Evolutionary conservation across 2,329 filamentous ascomycete species (phyloP).

Genomic region (Talaromyces rugulosus): DNA sequence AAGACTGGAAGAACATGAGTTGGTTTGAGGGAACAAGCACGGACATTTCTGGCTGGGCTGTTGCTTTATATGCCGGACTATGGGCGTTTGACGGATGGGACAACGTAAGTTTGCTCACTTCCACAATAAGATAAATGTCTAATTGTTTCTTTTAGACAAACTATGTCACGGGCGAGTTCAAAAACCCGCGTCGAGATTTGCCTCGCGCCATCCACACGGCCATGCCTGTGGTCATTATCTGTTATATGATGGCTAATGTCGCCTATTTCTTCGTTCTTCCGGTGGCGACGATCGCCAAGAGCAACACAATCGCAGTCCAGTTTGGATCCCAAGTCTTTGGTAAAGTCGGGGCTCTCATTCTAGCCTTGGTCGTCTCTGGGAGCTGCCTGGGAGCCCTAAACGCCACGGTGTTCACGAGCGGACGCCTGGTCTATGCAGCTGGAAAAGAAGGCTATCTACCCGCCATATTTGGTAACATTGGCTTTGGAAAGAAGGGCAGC

Average conservation of each 20-base stretch:
- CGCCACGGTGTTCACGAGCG: constrained; percentile 88
- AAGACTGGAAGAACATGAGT: constrained; percentile 78
- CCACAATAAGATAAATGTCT: background rate
- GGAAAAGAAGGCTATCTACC: constrained; percentile 95
- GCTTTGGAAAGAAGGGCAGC: constrained; percentile 49
- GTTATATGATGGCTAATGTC: constrained; percentile 86
- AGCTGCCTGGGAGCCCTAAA: constrained; percentile 95
- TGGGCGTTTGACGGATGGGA: constrained; percentile 99
- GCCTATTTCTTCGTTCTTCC: constrained; percentile 94
- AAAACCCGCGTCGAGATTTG: constrained; percentile 82
- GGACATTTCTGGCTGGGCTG: constrained; percentile 81
- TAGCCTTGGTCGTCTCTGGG: constrained; percentile 83
- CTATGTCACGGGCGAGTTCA: constrained; percentile 96
- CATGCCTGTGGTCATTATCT: constrained; percentile 87
- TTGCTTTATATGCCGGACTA: constrained; percentile 88
- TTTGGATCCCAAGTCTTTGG: constrained; percentile 92
- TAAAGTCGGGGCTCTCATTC: constrained; percentile 70
- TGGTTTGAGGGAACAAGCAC: constrained; percentile 87
- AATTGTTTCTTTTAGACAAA: constrained; percentile 64
- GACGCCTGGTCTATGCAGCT: constrained; percentile 86
- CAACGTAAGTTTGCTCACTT: constrained; percentile 62
- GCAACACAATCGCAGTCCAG: constrained; percentile 92
- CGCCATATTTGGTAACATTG: constrained; percentile 74
- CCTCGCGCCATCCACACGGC: constrained; percentile 94
- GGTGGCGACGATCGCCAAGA: constrained; percentile 70